These are phyloP conservation scores for Beauveria scarabaeidicola DNA, from an alignment of 2,329 filamentous ascomycete species.

Conservation along the genomic window DNA sequence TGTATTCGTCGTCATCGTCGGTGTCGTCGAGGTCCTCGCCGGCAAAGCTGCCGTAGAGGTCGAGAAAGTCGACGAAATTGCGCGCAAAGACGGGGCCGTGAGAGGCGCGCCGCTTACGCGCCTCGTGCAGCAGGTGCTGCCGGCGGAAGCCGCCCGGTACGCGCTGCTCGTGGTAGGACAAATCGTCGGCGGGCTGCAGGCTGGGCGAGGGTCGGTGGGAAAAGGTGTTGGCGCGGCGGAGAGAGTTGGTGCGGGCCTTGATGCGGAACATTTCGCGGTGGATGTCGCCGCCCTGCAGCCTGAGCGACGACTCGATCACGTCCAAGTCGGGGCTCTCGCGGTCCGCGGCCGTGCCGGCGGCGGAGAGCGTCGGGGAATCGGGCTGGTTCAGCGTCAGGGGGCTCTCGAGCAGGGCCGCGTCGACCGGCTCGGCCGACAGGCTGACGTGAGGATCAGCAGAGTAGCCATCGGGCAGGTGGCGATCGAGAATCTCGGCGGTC, in stretches of 20 bases:
- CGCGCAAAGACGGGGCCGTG: conserved; percentile 44
- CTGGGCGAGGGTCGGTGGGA: conserved; percentile 39
- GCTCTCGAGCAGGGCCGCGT: conserved; percentile 10
- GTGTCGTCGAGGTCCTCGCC: conserved; percentile 57
- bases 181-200: conserved; percentile 21
- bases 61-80: conserved; percentile 68
- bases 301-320: conserved; percentile 50
- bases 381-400: conserved; percentile 7
- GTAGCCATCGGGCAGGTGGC: conserved; percentile 31
- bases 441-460: conserved; percentile 31
- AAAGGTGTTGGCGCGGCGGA: conserved; percentile 58
- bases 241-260: conserved; percentile 44
- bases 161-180: conserved; percentile 31
- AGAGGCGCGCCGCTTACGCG: conserved; percentile 28
- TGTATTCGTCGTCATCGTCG: conserved; percentile 35
- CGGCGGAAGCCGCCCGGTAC: conserved; percentile 42
- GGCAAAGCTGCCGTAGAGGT: conserved; percentile 68
- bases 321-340: conserved; percentile 30
- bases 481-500: conserved; percentile 29
- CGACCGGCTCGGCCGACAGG: conserved; percentile 16
- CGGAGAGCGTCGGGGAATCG: conserved; percentile 12
- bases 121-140: conserved; percentile 28
- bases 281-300: conserved; percentile 67
- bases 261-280: conserved; percentile 72
- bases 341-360: conserved; percentile 11